These are phyloP conservation scores for Fistulinella prunicolor DNA, from an alignment of 768 basidiomycete genomes.

Conservation along the genomic window DNA sequence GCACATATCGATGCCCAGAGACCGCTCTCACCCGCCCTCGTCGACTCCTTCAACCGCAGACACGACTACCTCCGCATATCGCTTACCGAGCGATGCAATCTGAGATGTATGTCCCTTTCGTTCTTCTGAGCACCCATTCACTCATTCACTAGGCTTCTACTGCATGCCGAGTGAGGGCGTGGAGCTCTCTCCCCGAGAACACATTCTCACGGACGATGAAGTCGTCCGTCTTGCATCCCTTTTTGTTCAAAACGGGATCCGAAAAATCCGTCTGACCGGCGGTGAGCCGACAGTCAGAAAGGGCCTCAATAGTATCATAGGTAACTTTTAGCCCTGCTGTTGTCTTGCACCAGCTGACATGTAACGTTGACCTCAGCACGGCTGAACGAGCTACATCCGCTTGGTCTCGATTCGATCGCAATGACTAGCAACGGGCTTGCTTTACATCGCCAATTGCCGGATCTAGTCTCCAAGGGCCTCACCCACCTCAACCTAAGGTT, in stretches of 20 bases:
- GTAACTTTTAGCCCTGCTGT: slow-evolving; percentile 43
- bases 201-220: slow-evolving; percentile 75
- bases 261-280: slow-evolving; percentile 84
- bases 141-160: slow-evolving; percentile 63
- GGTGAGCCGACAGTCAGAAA: slow-evolving; percentile 86
- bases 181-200: slow-evolving; percentile 63
- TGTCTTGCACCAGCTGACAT: background rate
- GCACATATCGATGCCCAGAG: slow-evolving; percentile 46
- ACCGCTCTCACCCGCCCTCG: slow-evolving; percentile 50
- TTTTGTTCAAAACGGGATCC: slow-evolving; percentile 80
- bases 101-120: slow-evolving; percentile 57
- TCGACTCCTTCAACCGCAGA: slow-evolving; percentile 63
- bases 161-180: slow-evolving; percentile 87
- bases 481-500: slow-evolving; percentile 73
- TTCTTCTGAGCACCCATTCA: background rate
- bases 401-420: slow-evolving; percentile 70
- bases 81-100: slow-evolving; percentile 82
- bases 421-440: slow-evolving; percentile 86
- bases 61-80: slow-evolving; percentile 91
- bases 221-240: slow-evolving; percentile 67
- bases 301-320: slow-evolving; percentile 65
- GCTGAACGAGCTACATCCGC: slow-evolving; percentile 55
- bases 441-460: slow-evolving; percentile 68
- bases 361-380: slow-evolving; percentile 40
- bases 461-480: slow-evolving; percentile 65